Conservation (phyloP, 83 land plant species). For the Isoetes engelmannii region DNA sequence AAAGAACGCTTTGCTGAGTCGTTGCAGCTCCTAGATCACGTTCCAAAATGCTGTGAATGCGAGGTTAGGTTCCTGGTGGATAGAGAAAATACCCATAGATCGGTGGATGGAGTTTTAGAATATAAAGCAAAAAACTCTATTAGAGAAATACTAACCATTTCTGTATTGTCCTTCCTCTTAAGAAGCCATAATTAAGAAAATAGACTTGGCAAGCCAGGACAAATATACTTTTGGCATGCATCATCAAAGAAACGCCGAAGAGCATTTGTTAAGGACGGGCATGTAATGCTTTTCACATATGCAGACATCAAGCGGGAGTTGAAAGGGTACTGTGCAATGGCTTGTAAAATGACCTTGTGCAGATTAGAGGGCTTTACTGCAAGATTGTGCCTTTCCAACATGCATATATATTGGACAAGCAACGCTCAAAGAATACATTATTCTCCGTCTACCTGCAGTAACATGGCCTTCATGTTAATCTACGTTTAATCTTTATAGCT, state of each 20-base stretch:
- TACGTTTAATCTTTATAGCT: too few relatives aligned
- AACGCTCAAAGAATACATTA: constrained; percentile 62
- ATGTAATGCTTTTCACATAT: constrained; percentile 36
- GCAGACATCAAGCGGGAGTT: constrained; percentile 45
- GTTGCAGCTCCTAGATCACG: constrained; percentile 55
- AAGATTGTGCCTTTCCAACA: constrained; percentile 42
- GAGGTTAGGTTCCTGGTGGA: constrained; percentile 48
- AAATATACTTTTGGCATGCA: constrained; percentile 44
- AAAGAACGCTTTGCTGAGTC: constrained; percentile 64
- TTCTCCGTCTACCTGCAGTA: constrained; percentile 55
- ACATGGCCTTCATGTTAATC: too few relatives aligned
- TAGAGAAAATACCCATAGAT: constrained; percentile 67
- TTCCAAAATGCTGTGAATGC: constrained; percentile 81
- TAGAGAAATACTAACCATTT: not conserved
- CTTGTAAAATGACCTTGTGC: constrained; percentile 39
- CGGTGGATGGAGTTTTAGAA: constrained; percentile 49
- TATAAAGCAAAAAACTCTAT: too few relatives aligned
- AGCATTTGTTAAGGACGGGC: constrained; percentile 40
- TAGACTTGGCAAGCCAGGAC: not conserved
- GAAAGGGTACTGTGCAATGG: constrained; percentile 61
- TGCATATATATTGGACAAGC: constrained; percentile 41
- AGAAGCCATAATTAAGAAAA: not conserved
- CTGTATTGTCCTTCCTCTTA: not conserved
- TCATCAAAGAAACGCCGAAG: constrained; percentile 69
- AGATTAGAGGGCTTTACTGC: constrained; percentile 33